Conservation (phyloP, 768 basidiomycete species). For the Lanmaoa pseudosensibilis region DNA sequence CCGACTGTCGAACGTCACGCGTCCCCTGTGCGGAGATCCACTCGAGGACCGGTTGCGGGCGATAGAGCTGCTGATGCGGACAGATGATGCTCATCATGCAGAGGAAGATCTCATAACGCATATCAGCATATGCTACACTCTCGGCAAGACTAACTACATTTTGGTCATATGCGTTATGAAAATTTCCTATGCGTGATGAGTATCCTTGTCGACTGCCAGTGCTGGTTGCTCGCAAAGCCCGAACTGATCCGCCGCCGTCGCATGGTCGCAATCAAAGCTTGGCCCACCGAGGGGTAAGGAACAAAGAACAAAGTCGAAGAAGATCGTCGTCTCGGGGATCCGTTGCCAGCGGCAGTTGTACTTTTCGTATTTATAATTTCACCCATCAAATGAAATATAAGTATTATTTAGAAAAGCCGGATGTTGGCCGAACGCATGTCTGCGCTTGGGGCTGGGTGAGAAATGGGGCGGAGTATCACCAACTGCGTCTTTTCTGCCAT, state of each 20-base stretch:
- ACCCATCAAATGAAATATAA: not conserved
- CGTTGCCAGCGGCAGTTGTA: not conserved
- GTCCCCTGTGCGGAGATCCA: not conserved
- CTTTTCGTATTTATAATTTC: not conserved
- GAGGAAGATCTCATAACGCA: not conserved
- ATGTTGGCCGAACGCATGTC: too few relatives aligned
- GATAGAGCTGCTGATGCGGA: slow-evolving; percentile 14
- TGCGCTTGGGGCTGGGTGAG: slow-evolving; percentile 12
- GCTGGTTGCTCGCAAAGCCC: too few relatives aligned
- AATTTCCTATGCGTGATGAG: not conserved
- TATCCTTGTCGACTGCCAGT: too few relatives aligned
- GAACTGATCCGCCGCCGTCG: slow-evolving; percentile 25
- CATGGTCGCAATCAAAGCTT: slow-evolving; percentile 1
- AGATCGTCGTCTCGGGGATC: not conserved
- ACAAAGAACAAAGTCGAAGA: not conserved
- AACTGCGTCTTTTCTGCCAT: slow-evolving; percentile 35
- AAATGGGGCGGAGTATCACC: slow-evolving; percentile 15
- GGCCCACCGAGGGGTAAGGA: not conserved
- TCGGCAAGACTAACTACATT: not conserved
- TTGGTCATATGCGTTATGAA: not conserved
- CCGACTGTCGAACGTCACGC: not conserved
- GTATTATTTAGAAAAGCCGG: too few relatives aligned
- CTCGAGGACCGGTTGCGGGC: slow-evolving; percentile 1
- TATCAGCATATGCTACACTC: not conserved
- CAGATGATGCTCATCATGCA: not conserved